Evolutionary conservation across 1,284 basidiomycete species (phyloP).

Genomic region (Tetrapyrgos nigripes): DNA sequence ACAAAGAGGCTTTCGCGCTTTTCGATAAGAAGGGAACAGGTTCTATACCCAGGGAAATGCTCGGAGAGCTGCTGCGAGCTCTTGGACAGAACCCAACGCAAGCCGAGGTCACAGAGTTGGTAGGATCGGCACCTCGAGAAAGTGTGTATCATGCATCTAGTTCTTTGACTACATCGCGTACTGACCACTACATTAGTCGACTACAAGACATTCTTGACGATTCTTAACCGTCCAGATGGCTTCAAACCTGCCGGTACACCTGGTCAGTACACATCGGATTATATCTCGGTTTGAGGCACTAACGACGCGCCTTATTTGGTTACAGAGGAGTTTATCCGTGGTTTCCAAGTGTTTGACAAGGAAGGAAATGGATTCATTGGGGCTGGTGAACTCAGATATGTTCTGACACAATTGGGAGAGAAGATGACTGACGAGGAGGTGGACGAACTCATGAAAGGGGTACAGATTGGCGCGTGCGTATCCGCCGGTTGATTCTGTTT

Average conservation of each 20-base stretch:
- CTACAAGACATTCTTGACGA: slow-evolving; percentile 89
- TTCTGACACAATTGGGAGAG: slow-evolving; percentile 95
- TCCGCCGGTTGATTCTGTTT: slow-evolving; percentile 3
- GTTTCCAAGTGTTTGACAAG: slow-evolving; percentile 99
- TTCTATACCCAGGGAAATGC: slow-evolving; percentile 84
- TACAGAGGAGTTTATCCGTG: slow-evolving; percentile 97
- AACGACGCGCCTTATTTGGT: not conserved
- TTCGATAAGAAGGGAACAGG: slow-evolving; percentile 98
- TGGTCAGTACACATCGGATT: slow-evolving; percentile 52
- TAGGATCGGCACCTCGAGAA: slow-evolving; percentile 76
- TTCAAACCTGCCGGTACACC: slow-evolving; percentile 96
- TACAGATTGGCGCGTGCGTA: slow-evolving; percentile 84
- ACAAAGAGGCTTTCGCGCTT: slow-evolving; percentile 96
- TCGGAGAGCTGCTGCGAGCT: slow-evolving; percentile 95
- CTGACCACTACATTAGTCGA: slow-evolving; percentile 60
- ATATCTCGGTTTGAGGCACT: not conserved
- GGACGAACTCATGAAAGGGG: slow-evolving; percentile 96
- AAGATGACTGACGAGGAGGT: slow-evolving; percentile 99
- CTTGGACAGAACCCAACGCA: slow-evolving; percentile 99
- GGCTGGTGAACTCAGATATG: slow-evolving; percentile 91
- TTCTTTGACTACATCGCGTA: not conserved
- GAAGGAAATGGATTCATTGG: slow-evolving; percentile 98
- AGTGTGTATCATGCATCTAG: slow-evolving; percentile 51
- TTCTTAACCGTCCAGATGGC: slow-evolving; percentile 94
- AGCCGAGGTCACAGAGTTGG: slow-evolving; percentile 90